Percentiles rank a stretch among this genome's conserved stretches.
phyloP scores from a whole-genome alignment of 805 yeast genomes.

The Candida morakotiae region DNA sequence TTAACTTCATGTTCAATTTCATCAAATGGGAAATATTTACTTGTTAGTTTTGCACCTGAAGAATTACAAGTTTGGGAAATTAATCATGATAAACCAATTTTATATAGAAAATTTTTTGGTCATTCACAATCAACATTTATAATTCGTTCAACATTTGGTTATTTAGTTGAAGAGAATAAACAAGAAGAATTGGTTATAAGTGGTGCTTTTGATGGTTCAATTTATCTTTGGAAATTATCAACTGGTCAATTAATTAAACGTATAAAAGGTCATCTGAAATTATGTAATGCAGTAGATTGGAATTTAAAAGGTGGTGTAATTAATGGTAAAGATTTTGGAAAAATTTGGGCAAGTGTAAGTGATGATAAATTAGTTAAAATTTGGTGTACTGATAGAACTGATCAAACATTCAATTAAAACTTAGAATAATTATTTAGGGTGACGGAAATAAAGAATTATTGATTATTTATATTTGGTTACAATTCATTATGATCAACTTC shows the following conservation, averaged over 20 bases:
- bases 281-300: slow-evolving; percentile 82
- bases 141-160: slow-evolving; percentile 76
- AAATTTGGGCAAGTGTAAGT: slow-evolving; percentile 76
- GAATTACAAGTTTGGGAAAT: slow-evolving; percentile 83
- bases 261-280: slow-evolving; percentile 58
- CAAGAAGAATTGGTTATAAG: slow-evolving; percentile 68
- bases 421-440: background rate
- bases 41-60: slow-evolving; percentile 68
- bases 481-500: slow-evolving; percentile 36
- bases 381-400: slow-evolving; percentile 50
- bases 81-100: slow-evolving; percentile 37
- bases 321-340: slow-evolving; percentile 30
- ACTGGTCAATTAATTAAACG: slow-evolving; percentile 64
- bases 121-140: slow-evolving; percentile 67
- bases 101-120: slow-evolving; percentile 66
- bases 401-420: too few species aligned
- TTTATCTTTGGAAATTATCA: slow-evolving; percentile 74
- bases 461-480: too few species aligned
- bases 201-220: slow-evolving; percentile 78
- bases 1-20: slow-evolving; percentile 66
- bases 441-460: too few species aligned
- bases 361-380: slow-evolving; percentile 72
- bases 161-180: slow-evolving; percentile 28
- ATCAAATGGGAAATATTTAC: slow-evolving; percentile 45
- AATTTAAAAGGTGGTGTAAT: slow-evolving; percentile 23